Evolutionary conservation across 805 yeast species (phyloP).

Genomic region (Candida chauliodis): DNA sequence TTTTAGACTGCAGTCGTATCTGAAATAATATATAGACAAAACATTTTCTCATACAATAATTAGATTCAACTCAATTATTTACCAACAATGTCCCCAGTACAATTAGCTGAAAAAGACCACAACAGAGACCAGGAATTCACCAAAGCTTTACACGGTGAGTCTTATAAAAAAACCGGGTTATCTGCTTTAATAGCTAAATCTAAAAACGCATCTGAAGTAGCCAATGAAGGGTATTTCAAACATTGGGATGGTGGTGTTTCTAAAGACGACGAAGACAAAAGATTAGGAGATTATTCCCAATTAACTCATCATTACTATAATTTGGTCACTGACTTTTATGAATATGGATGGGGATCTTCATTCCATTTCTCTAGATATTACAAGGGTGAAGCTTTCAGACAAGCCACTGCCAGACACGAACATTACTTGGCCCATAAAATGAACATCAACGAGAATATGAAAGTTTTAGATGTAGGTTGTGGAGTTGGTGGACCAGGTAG

Average conservation of each 20-base stretch:
- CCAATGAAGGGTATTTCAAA: conserved; percentile 86
- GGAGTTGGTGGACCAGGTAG: conserved; percentile 99
- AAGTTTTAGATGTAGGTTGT: conserved; percentile 96
- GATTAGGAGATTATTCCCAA: conserved; percentile 83
- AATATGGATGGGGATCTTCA: conserved; percentile 98
- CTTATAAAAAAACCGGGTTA: conserved; percentile 65
- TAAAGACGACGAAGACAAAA: conserved; percentile 61
- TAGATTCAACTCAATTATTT: conserved; percentile 9
- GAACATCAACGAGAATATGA: conserved; percentile 73
- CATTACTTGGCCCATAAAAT: conserved; percentile 89
- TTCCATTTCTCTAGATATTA: conserved; percentile 96
- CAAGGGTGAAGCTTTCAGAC: conserved; percentile 88
- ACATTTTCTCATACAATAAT: not conserved
- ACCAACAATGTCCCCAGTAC: conserved; percentile 9
- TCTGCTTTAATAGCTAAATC: conserved; percentile 75
- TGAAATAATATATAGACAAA: not conserved
- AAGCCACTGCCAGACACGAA: conserved; percentile 96
- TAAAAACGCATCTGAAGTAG: conserved; percentile 71
- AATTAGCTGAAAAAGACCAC: conserved; percentile 48
- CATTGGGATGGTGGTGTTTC: conserved; percentile 95
- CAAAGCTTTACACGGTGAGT: conserved; percentile 80
- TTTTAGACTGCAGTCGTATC: not conserved
- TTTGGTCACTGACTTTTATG: conserved; percentile 96
- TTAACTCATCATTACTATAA: conserved; percentile 95
- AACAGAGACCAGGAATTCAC: conserved; percentile 70